Conservation (phyloP, 2,329 filamentous ascomycete species). For the Fusarium decemcellulare region DNA sequence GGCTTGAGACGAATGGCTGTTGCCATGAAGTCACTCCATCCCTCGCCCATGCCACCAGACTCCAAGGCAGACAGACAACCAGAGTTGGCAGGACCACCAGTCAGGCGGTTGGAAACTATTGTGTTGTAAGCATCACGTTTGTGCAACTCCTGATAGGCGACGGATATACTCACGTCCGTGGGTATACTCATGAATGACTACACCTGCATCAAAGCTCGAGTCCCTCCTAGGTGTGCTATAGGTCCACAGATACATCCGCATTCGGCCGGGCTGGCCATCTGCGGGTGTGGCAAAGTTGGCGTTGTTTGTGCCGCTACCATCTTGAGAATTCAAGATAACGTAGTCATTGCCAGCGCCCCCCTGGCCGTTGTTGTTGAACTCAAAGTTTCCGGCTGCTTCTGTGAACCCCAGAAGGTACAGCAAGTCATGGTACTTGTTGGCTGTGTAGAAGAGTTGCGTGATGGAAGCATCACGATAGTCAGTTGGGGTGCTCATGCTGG, state of each 20-base stretch:
- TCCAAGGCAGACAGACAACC: conserved; percentile 63
- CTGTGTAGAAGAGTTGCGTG: conserved; percentile 73
- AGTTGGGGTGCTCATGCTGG: conserved; percentile 50
- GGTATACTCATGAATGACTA: conserved; percentile 73
- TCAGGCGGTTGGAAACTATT: conserved; percentile 69
- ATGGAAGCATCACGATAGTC: conserved; percentile 68
- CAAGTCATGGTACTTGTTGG: conserved; percentile 72
- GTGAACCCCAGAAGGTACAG: conserved; percentile 71
- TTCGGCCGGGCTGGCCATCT: conserved; percentile 65
- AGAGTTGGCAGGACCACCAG: conserved; percentile 69
- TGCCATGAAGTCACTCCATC: conserved; percentile 71
- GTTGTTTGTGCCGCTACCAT: conserved; percentile 68
- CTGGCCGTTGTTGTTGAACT: conserved; percentile 67
- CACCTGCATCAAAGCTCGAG: conserved; percentile 70
- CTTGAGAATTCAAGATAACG: conserved; percentile 70
- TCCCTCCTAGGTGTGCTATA: conserved; percentile 63
- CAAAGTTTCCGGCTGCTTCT: conserved; percentile 72
- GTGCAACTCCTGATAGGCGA: conserved; percentile 7
- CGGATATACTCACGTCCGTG: conserved; percentile 58
- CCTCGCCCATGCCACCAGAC: conserved; percentile 70
- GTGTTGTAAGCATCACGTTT: conserved; percentile 13
- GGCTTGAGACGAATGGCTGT: conserved; percentile 63
- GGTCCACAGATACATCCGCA: conserved; percentile 73
- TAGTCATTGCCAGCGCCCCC: conserved; percentile 67
- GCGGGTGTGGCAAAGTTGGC: conserved; percentile 70